phyloP scores from a whole-genome alignment of 768 basidiomycete species.

The Plicaturopsis crispa region DNA sequence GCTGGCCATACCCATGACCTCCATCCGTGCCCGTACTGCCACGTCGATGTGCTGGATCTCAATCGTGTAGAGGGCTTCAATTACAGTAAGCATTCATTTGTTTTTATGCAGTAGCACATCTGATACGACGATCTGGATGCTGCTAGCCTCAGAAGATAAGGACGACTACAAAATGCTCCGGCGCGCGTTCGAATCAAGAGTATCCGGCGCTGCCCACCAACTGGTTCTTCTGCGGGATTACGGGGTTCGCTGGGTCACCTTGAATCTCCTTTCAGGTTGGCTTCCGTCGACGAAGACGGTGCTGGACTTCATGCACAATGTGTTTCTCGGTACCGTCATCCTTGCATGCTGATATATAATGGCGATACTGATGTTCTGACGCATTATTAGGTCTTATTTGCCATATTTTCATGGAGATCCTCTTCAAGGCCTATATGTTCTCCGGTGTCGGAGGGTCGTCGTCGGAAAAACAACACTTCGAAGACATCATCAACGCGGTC shows the following conservation, averaged over 20 bases:
- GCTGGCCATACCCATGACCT: slow-evolving; percentile 17
- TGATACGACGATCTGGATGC: too few relatives aligned
- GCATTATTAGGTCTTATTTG: slow-evolving; percentile 10
- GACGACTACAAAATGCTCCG: slow-evolving; percentile 12
- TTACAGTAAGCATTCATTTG: too few relatives aligned
- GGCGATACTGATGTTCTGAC: not conserved
- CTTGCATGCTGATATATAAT: too few relatives aligned
- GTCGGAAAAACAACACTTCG: slow-evolving; percentile 15
- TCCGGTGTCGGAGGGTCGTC: slow-evolving; percentile 13
- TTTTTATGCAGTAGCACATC: too few relatives aligned
- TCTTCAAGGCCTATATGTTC: slow-evolving; percentile 19
- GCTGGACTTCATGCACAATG: slow-evolving; percentile 24
- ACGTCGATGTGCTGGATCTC: slow-evolving; percentile 12
- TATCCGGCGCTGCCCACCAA: slow-evolving; percentile 5
- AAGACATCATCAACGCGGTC: slow-evolving; percentile 17
- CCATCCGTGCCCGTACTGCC: slow-evolving; percentile 20
- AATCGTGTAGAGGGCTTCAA: slow-evolving; percentile 10
- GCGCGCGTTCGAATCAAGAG: slow-evolving; percentile 7
- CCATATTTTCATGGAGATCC: slow-evolving; percentile 14
- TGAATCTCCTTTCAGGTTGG: slow-evolving; percentile 22
- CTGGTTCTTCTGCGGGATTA: slow-evolving; percentile 12
- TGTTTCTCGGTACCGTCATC: slow-evolving; percentile 15
- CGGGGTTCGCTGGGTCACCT: slow-evolving; percentile 14
- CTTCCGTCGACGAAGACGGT: slow-evolving; percentile 14
- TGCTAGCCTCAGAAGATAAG: too few relatives aligned